phyloP scores from a whole-genome alignment of 306 rosid species.

The Cucurbita maxima region DNA sequence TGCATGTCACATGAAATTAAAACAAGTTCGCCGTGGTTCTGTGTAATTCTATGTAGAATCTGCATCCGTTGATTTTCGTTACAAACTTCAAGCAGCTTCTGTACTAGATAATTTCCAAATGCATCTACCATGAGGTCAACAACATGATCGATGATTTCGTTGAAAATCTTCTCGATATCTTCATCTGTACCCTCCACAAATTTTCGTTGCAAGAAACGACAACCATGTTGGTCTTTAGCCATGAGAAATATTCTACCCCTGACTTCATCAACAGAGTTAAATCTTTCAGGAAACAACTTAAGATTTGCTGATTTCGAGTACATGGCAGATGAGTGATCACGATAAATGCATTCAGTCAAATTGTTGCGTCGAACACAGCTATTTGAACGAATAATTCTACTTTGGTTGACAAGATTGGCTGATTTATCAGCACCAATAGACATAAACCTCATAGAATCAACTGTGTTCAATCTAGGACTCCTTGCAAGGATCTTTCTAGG shows the following conservation, averaged over 20 bases:
- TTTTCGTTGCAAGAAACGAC: constrained; percentile 44
- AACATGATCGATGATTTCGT: constrained; percentile 29
- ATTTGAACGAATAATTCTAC: constrained; percentile 14
- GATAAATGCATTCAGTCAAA: constrained; percentile 4
- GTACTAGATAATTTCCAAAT: constrained; percentile 47
- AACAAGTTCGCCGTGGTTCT: constrained; percentile 25
- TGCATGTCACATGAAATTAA: constrained; percentile 43
- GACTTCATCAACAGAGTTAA: constrained; percentile 29
- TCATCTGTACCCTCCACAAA: constrained; percentile 23
- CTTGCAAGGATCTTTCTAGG: constrained; percentile 22
- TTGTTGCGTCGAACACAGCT: constrained; percentile 11
- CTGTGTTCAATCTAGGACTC: constrained; percentile 18
- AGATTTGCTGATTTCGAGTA: constrained; percentile 10
- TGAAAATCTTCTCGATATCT: constrained; percentile 27
- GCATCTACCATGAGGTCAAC: constrained; percentile 52
- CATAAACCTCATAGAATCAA: constrained; percentile 19
- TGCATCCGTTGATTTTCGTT: constrained; percentile 31
- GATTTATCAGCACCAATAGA: constrained; percentile 20
- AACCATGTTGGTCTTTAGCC: constrained; percentile 53
- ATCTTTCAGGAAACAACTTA: constrained; percentile 22
- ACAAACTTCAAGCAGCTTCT: constrained; percentile 54
- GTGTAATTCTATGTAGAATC: constrained; percentile 24
- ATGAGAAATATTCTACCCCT: constrained; percentile 27
- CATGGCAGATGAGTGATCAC: background rate
- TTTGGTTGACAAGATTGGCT: constrained; percentile 12